Base-by-base conservation (phyloP, 2,329 filamentous ascomycete species). In the Cordyceps cicadae region DNA sequence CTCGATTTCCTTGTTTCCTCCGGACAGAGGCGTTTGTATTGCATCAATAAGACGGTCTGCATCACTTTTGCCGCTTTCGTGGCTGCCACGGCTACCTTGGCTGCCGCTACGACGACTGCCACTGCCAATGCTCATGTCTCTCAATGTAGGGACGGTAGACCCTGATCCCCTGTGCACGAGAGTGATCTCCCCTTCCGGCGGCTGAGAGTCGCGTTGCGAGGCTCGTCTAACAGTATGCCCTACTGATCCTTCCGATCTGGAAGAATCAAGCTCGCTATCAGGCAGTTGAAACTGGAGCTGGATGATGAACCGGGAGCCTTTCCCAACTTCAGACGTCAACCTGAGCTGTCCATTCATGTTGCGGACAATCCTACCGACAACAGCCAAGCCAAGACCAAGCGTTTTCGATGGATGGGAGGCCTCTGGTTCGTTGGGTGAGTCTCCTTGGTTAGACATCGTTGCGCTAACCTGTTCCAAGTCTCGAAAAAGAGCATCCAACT, bases 281-380 rank as follows among this genome's bases (percentile, higher is more conserved):
- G 74, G 86, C 1, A 92, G 70, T 8, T 85, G 79, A 64, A 96
- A 94, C 0, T 88, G 87, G 34, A 96, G 76, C 64, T 90, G 84
- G 26, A 96, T 84, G 21, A 91, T 85, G 64, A 96, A 96, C 57
- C 89, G 82, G 19, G 91, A 92, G 0, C 92, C 92, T 66, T 87
- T 89, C 2, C 88, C 88, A 69, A 88, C 82, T 67, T 94, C 90
- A 0, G 91, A 96, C 67, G 92, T 93, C 1, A 96, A 75, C 1
- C 90, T 85, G 34, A 96, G 73, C 68, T 96, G 92, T 0, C 92
- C 92, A 62, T 93, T 87, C 89, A 96, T 94, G 68, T 92, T 96
- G n/a, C 87, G 84, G 37, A 96, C 81, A 41, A 91, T 90, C 43
- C 92, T 84, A 17, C 90, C 89, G n/a, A 96, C 92, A 14, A 95